Evolutionary conservation across 1,284 basidiomycete genomes (phyloP).

Genomic region (Apiotrichum veenhuisii): DNA sequence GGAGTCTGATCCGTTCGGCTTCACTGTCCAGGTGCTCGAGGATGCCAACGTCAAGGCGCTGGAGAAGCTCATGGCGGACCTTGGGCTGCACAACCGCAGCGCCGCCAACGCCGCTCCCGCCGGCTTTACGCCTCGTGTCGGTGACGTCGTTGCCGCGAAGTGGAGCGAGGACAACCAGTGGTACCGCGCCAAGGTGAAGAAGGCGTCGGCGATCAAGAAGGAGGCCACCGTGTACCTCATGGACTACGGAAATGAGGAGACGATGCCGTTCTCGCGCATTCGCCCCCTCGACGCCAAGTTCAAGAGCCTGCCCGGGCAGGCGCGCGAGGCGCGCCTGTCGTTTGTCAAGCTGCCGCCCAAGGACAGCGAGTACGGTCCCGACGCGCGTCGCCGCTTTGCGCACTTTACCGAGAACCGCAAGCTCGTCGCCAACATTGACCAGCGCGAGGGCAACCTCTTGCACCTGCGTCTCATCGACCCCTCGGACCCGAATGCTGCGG

Average conservation of each 20-base stretch:
- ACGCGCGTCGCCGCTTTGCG: slow-evolving; percentile 80
- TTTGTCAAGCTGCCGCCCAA: slow-evolving; percentile 76
- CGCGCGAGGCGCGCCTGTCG: slow-evolving; percentile 49
- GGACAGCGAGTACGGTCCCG: slow-evolving; percentile 76
- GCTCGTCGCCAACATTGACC: slow-evolving; percentile 83
- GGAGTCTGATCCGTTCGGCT: slow-evolving; percentile 68
- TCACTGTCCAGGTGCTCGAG: slow-evolving; percentile 82
- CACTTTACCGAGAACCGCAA: slow-evolving; percentile 79
- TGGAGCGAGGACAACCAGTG: slow-evolving; percentile 70
- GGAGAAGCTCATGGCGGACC: slow-evolving; percentile 90
- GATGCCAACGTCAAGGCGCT: slow-evolving; percentile 83
- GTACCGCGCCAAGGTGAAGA: slow-evolving; percentile 87
- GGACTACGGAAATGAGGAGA: slow-evolving; percentile 76
- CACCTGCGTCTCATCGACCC: slow-evolving; percentile 88
- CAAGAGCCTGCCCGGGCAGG: slow-evolving; percentile 71
- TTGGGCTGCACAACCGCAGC: slow-evolving; percentile 75
- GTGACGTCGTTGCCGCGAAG: slow-evolving; percentile 79
- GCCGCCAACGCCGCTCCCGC: slow-evolving; percentile 56
- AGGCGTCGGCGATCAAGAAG: slow-evolving; percentile 74
- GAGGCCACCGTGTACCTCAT: slow-evolving; percentile 50
- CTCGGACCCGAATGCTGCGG: slow-evolving; percentile 61
- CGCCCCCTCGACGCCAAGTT: slow-evolving; percentile 81
- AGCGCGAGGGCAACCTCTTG: slow-evolving; percentile 68
- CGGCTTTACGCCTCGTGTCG: slow-evolving; percentile 70
- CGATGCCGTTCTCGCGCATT: slow-evolving; percentile 63